A percentile compares a stretch with the other conserved stretches of the same genome.
Evolutionary conservation across 768 basidiomycete species (phyloP).

Genomic region (Boletus subparvulus): DNA sequence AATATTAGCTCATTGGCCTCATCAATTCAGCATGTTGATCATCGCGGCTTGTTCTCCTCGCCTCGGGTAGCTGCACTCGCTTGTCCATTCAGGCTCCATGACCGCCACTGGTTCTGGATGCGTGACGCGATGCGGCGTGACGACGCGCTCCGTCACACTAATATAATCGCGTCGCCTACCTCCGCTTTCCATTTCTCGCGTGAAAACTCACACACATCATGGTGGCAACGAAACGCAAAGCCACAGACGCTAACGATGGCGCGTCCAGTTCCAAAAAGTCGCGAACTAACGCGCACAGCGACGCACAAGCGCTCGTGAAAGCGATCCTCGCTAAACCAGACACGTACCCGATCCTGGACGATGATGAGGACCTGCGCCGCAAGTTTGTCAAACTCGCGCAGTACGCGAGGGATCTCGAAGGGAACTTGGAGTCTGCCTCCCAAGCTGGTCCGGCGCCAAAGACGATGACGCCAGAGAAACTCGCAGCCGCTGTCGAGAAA

Average conservation of each 20-base stretch:
- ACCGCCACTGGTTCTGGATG: not conserved
- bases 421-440: constrained; percentile 23
- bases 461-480: constrained; percentile 38
- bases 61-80: not conserved
- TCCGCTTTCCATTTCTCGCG: not conserved
- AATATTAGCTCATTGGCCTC: not conserved
- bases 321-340: constrained; percentile 39
- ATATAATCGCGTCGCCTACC: constrained; percentile 14
- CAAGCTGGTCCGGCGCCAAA: constrained; percentile 17
- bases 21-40: not conserved
- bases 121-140: constrained; percentile 26
- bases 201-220: constrained; percentile 4
- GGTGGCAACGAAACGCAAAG: constrained; percentile 38
- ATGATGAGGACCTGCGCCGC: constrained; percentile 31
- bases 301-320: constrained; percentile 37
- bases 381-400: constrained; percentile 32
- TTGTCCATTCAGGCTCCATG: no score
- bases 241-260: constrained; percentile 17
- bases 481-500: constrained; percentile 45
- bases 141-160: constrained; percentile 27
- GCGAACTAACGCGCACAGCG: constrained; percentile 23
- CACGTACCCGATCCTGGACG: constrained; percentile 37
- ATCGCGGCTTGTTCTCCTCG: not conserved
- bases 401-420: constrained; percentile 35
- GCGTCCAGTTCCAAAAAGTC: constrained; percentile 31